These are phyloP conservation scores for Mycogone perniciosa DNA, from an alignment of 2,329 filamentous ascomycete species.

Conservation along the genomic window DNA sequence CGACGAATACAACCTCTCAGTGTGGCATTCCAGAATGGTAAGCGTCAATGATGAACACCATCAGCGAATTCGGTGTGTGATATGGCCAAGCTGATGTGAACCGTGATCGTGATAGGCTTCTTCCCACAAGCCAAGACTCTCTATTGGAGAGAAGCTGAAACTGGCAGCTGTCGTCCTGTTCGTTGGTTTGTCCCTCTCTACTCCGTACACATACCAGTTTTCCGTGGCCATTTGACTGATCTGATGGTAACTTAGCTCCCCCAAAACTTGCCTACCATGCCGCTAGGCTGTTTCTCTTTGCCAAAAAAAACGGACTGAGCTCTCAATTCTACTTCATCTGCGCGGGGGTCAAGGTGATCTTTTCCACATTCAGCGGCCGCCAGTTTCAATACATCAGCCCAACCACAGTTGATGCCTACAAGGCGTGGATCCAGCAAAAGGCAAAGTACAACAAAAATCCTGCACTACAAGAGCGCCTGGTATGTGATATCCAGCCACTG, in stretches of 20 bases:
- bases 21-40: no score
- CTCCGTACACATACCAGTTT: no score
- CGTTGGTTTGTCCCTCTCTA: constrained; percentile 11
- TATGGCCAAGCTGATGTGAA: no score
- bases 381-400: constrained; percentile 19
- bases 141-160: constrained; percentile 14
- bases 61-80: no score
- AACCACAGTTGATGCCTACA: constrained; percentile 17
- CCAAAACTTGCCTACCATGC: constrained; percentile 9
- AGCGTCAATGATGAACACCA: no score
- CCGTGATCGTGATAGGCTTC: not conserved
- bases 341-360: constrained; percentile 14
- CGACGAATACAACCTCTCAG: no score
- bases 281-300: constrained; percentile 13
- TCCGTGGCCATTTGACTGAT: not conserved
- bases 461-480: constrained; percentile 13
- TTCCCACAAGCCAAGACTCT: constrained; percentile 17
- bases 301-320: constrained; percentile 15
- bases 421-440: constrained; percentile 19
- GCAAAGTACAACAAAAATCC: constrained; percentile 5
- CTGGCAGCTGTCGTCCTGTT: constrained; percentile 13
- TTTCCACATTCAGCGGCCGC: constrained; percentile 17
- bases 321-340: constrained; percentile 13
- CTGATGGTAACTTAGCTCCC: constrained; percentile 9
- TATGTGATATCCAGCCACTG: constrained; percentile 17